A percentile compares a stretch with the other conserved stretches of the same genome.
phyloP scores from a whole-genome alignment of 257 asterid genomes.

The Rhazya stricta region DNA sequence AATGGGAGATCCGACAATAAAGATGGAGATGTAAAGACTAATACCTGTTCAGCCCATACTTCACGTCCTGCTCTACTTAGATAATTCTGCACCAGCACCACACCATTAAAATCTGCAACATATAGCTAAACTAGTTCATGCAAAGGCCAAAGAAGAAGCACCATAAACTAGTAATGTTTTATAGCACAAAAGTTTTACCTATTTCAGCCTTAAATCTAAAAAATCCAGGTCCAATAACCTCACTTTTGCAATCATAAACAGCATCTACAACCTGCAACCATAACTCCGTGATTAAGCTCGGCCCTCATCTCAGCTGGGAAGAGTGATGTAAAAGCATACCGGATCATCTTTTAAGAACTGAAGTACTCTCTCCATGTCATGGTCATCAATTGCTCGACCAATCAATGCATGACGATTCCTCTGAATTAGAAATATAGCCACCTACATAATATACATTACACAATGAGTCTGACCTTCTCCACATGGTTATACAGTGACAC shows the following conservation, averaged over 20 bases:
- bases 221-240: constrained; percentile 99
- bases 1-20: background rate
- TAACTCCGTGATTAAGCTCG: constrained; percentile 19
- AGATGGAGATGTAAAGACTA: background rate
- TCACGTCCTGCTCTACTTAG: constrained; percentile 81
- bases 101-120: constrained; percentile 84
- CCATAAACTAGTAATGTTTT: background rate
- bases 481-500: background rate
- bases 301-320: constrained; percentile 11
- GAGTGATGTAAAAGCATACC: constrained; percentile 38
- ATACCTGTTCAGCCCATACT: constrained; percentile 92
- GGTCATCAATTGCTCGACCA: constrained; percentile 90
- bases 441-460: constrained; percentile 42
- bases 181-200: constrained; percentile 41
- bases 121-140: constrained; percentile 18
- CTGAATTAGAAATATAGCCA: constrained; percentile 90
- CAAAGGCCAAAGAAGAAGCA: constrained; percentile 1
- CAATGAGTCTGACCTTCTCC: constrained; percentile 16
- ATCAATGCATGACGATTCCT: constrained; percentile 97
- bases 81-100: constrained; percentile 85
- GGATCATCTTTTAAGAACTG: constrained; percentile 77
- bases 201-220: constrained; percentile 98
- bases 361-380: constrained; percentile 86
- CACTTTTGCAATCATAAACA: constrained; percentile 93
- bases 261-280: constrained; percentile 76